Base-by-base conservation (phyloP, 345 rosid species). In the Adansonia digitata region DNA sequence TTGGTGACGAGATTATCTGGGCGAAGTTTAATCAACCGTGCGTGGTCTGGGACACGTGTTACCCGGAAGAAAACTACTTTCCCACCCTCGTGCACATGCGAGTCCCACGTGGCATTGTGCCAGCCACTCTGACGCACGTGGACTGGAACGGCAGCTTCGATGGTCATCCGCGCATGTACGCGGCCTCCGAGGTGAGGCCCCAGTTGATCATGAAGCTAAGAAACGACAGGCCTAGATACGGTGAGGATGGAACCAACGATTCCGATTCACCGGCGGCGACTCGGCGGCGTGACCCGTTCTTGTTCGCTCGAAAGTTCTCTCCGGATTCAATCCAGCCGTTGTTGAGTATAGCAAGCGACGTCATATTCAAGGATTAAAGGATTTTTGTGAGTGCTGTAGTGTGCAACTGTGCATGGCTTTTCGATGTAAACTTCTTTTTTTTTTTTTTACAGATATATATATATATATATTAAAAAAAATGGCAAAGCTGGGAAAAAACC, bases 61-160 rank as follows among this genome's bases (percentile, higher is more conserved):
- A 89, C 53, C 97, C 96, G 2, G 92, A 88, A 12, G 91, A 90
- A 48, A 83, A 84, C 81, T 92, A 90, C 85, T 92, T 94, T 61
- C 84, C 97, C 43, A 90, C 98, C 69, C 90, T 92, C 20, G 2
- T 94, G 22, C 79, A 84, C 77, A 83, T 88, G 92, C 49, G 42
- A 68, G 91, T 89, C 59, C 91, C 90, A 24, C 78, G 84, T 46
- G 91, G 93, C 5, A 53, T 82, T 34, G 84, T 88, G 40, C 85
- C 92, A 0, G 88, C 90, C 2, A 90, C 98, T 34, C 83, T 94
- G 17, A 94, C 97, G 1, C 92, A 89, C 84, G 93, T 92, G 83
- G 92, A 92, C 79, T 90, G 94, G 96, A 81, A 72, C 29, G 78
- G 85, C 1, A 76, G 79, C 43, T 40, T 0, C 0, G 88, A 74